Base-by-base conservation (phyloP, 768 basidiomycete species). In the Mycena rosella region DNA sequence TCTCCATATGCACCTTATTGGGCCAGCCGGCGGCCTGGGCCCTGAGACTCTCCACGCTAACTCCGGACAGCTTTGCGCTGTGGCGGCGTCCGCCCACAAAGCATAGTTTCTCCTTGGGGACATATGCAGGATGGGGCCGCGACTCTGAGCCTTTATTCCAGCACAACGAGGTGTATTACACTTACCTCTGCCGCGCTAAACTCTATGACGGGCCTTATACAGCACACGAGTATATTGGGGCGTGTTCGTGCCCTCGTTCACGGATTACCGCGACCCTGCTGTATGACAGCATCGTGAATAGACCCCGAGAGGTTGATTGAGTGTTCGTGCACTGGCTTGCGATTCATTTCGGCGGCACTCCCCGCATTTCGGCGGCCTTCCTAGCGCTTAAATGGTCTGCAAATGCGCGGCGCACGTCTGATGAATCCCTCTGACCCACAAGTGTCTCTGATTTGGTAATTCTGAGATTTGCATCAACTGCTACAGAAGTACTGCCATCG, bases 191-290 rank as follows among this genome's bases (percentile, higher is more conserved):
- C 34, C n/a, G 47, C n/a, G 20, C 8, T 60, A 34, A 49, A 60
- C 34, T 60, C 47, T n/a, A 24, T 26, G 17, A 18, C 58, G 47
- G 58, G 47, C 30, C 57, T 59, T 59, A 59, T 29, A 44, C 57
- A 59, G 45, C n/a, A 5, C 24, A 47, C 24, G 20, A 34, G 32
- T 6, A 34, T 32, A n/a, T n/a, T 26, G n/a, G 44, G 29, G 32
- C 34, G 34, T 34, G 32, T 36, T 53, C 38, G 45, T 38, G 14
- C 56, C 58, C 58, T 26, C 47, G 22, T 38, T 60, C 47, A 10
- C 29, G 29, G 27, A 58, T 58, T 48, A 57, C 34, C 44, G 24
- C 26, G 11, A 7, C 15, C 7, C 15, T 15, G 34, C 34, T 48
- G 40, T 45, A 29, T 57, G 24, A 53, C 22, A 24, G 29, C 49